Base-by-base conservation (phyloP, 768 basidiomycete species). In the Lentinula boryana region DNA sequence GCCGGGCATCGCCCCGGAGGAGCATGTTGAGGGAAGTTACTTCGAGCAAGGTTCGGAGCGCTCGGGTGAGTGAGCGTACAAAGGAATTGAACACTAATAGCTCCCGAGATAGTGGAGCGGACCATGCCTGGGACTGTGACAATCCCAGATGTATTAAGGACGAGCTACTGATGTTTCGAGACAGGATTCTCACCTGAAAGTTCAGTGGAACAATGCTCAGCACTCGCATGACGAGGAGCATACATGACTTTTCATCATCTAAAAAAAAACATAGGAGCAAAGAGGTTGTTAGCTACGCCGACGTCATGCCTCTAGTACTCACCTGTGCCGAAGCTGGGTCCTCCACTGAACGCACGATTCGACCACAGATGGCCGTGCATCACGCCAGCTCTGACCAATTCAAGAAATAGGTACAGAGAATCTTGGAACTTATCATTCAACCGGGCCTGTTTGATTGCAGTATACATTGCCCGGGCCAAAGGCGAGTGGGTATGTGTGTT, bases 341-440 rank as follows among this genome's bases (percentile, higher is more conserved):
- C 95, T 8, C 95, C 95, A 68, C 93, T 95, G 69, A 94, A 94
- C 0, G 90, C 89, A 49, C 89, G 82, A 41, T 84, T 85, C 57
- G 89, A 90, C 91, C 92, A 98, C 58, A 92, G 75, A 69, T 95
- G 89, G 0, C 94, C 94, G 68, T 98, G 95, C 84, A 98, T 89
- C 23, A 97, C 95, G 2, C 95, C 94, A n/a, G 95, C 94, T 67
- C 95, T 83, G 64, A 96, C 88, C 23, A 99, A 84, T 75, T 99
- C 97, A 71, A 98, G 80, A 74, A 97, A 94, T 69, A 98, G 75
- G 72, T 94, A 98, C 1, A 98, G 77, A 2, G 97, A 84, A 72
- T 98, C 97, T 72, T 99, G 97, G 81, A 98, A 98, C 76, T 97
- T 97, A 80, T 99, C 97, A 71, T 95, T 97, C 67, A 98, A 74